Base-by-base conservation (phyloP, 805 yeast genomes). In the Myxozyma kluyveri region DNA sequence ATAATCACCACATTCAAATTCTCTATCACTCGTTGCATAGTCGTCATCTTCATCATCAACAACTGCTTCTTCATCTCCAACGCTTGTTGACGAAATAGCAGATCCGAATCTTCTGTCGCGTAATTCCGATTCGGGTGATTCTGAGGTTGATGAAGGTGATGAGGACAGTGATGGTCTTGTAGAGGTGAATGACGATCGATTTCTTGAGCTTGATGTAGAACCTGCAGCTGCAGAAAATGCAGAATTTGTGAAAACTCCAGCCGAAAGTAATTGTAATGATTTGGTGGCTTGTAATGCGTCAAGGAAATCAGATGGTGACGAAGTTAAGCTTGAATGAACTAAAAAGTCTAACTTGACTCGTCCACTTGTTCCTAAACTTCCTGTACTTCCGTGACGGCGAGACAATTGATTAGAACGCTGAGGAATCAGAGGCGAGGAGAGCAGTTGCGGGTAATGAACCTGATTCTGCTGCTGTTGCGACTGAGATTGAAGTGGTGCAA, bases 271-370 rank as follows among this genome's bases (percentile, higher is more conserved):
- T 63, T 72, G 75, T 41, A 72, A 62, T 23, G 73, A 68, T 21
- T 73, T 62, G 21, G 75, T 69, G 26, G 76, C 76, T 52, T 69
- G 71, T 39, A 72, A 61, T 54, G 72, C 71, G 54, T 66, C 69
- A 18, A 70, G 56, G 24, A 73, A 57, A 55, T 72, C 75, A 18
- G 61, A 45, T 10, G 71, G 72, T 3, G 64, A 57, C 7, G 53
- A 49, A 5, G 49, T 45, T 41, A 42, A 26, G 17, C 42, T 31
- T 17, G 54, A 52, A 31, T 51, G 47, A 19, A 42, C 36, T 23
- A 44, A 41, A 42, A 59, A 49, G 38, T 52, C 62, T 4, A 59
- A 58, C 45, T 58, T 54, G 17, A 48, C 52, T 38, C 52, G 52
- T 22, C 32, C 40, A 14, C 31, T 17, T 31, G 27, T n/a, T n/a